Conservation (phyloP, 257 asterid genomes). For the Mitragyna speciosa region DNA sequence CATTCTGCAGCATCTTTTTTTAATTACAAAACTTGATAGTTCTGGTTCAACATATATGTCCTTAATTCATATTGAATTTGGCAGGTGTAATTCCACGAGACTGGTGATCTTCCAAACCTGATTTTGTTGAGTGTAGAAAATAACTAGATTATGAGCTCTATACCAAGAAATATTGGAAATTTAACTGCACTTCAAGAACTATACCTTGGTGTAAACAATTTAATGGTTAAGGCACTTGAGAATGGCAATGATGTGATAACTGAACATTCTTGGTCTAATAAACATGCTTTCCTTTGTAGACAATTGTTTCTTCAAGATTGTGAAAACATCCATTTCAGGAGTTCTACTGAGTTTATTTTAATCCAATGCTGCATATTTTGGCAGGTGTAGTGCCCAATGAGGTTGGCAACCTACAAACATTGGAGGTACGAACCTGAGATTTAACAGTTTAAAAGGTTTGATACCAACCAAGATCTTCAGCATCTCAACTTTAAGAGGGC, state of each 20-base stretch:
- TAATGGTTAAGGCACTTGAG: neutral
- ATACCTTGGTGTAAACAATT: neutral
- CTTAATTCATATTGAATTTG: neutral
- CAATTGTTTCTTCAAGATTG: too few relatives aligned
- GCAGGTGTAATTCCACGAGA: neutral
- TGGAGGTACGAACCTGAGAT: neutral
- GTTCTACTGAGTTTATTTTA: too few relatives aligned
- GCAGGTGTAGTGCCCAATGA: neutral
- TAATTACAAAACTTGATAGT: too few relatives aligned
- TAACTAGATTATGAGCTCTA: too few relatives aligned
- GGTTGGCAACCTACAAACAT: neutral
- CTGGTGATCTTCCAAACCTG: too few relatives aligned
- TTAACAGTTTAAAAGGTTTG: neutral
- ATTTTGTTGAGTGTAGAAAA: too few relatives aligned
- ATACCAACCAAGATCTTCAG: neutral
- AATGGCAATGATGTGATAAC: too few relatives aligned
- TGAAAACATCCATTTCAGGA: too few relatives aligned
- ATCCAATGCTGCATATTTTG: neutral
- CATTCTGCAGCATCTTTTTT: too few relatives aligned
- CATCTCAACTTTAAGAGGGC: neutral
- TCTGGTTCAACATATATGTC: too few relatives aligned
- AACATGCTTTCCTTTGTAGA: too few relatives aligned
- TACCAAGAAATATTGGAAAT: neutral
- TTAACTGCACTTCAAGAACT: neutral
- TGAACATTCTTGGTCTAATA: too few relatives aligned